These are phyloP conservation scores for Cordyceps fumosorosea DNA, from an alignment of 2,329 filamentous ascomycete genomes.

Conservation along the genomic window DNA sequence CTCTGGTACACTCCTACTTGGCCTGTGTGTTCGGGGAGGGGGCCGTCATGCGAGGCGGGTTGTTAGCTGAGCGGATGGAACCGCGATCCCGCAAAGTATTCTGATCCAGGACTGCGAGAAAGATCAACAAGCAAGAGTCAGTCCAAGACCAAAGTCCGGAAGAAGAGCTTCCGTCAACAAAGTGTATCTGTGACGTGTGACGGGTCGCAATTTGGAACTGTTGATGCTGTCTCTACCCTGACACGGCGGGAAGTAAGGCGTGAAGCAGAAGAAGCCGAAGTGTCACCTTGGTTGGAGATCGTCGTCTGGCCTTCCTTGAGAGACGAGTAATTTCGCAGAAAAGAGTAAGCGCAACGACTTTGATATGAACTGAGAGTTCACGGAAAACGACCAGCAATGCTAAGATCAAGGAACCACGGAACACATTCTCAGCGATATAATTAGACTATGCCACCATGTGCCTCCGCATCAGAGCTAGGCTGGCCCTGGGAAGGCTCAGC, in stretches of 20 bases:
- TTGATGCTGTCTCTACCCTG: background rate
- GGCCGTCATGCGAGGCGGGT: constrained; percentile 2
- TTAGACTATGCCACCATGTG: constrained; percentile 10
- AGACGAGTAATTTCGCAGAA: constrained; percentile 3
- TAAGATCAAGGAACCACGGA: constrained; percentile 14
- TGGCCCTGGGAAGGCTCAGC: constrained; percentile 1
- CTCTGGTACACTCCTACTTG: background rate
- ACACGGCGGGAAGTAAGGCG: background rate
- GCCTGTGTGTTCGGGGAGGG: background rate
- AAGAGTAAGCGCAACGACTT: background rate
- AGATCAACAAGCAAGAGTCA: too few species aligned
- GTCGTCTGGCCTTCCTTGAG: background rate
- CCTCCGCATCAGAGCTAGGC: constrained; percentile 12
- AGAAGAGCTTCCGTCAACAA: background rate
- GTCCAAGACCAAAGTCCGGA: background rate
- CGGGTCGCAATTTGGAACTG: constrained; percentile 8
- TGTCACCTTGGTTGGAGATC: background rate
- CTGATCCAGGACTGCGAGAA: background rate
- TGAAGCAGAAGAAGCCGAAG: background rate
- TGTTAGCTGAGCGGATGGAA: constrained; percentile 6
- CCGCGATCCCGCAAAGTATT: background rate
- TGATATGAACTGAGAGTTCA: constrained; percentile 9
- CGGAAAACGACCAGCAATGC: constrained; percentile 1
- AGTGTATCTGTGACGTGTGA: constrained; percentile 2
- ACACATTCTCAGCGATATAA: constrained; percentile 11